These are phyloP conservation scores for Vicia sativa DNA, from an alignment of 306 rosid species.

Conservation along the genomic window DNA sequence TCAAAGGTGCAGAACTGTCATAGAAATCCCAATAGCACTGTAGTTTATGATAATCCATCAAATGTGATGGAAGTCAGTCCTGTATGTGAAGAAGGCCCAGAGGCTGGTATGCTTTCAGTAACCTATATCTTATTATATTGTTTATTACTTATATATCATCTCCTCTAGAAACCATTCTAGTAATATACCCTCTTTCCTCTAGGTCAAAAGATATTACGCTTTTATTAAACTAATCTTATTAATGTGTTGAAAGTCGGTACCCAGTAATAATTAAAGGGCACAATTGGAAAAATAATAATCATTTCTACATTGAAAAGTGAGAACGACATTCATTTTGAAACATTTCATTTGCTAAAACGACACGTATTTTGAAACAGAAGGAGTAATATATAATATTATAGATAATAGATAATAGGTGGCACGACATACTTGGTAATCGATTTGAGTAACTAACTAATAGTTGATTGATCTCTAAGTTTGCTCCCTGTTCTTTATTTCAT, in stretches of 20 bases:
- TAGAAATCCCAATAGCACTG: conserved; percentile 23
- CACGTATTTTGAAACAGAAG: background rate
- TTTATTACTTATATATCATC: background rate
- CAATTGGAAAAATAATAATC: background rate
- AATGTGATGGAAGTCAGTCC: no score
- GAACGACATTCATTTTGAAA: background rate
- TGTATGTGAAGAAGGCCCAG: conserved; percentile 13
- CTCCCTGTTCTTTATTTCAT: conserved; percentile 22
- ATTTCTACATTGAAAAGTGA: background rate
- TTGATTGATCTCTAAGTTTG: background rate
- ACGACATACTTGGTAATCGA: background rate
- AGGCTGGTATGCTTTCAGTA: conserved; percentile 18
- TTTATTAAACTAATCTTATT: background rate
- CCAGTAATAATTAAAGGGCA: background rate
- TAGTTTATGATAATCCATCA: no score
- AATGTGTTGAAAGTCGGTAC: no score
- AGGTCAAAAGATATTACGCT: background rate
- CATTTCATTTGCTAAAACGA: no score
- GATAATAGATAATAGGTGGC: background rate
- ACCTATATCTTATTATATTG: conserved; percentile 19
- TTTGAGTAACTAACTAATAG: background rate
- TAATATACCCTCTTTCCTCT: background rate
- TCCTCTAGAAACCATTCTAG: background rate
- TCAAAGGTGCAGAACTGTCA: conserved; percentile 14
- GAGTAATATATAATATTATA: background rate